A percentile compares a stretch with the other conserved stretches of the same genome.
phyloP scores from a whole-genome alignment of 2,329 filamentous ascomycete species.

The Xylariaceae sp. region DNA sequence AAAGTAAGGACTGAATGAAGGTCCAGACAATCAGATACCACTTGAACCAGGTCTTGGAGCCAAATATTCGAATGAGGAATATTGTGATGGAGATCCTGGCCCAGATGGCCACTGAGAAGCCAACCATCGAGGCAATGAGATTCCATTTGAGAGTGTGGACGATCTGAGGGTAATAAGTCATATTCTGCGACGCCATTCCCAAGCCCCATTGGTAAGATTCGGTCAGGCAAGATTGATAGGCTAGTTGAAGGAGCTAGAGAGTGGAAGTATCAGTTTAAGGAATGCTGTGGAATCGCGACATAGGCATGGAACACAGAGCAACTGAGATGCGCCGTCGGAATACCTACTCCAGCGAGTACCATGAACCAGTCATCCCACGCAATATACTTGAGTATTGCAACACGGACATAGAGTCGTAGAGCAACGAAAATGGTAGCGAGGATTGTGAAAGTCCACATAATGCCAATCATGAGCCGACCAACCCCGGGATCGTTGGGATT shows the following conservation, averaged over 20 bases:
- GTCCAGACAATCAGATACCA: constrained; percentile 5
- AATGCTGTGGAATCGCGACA: too few relatives aligned
- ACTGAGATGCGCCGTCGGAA: constrained; percentile 1
- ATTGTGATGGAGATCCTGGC: constrained; percentile 4
- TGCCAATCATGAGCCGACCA: constrained; percentile 1
- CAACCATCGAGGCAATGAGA: background rate
- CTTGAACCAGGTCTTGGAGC: constrained; percentile 1
- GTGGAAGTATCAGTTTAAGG: too few relatives aligned
- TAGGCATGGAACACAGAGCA: too few relatives aligned
- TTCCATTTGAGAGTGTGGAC: constrained; percentile 1
- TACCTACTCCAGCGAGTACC: constrained; percentile 1
- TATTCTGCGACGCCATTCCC: background rate
- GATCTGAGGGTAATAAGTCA: constrained; percentile 1
- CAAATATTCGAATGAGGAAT: constrained; percentile 4
- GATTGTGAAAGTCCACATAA: background rate
- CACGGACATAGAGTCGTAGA: background rate
- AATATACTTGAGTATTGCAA: background rate
- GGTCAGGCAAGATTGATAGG: background rate
- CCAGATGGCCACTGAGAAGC: background rate
- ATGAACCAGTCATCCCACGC: constrained; percentile 3
- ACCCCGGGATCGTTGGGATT: constrained; percentile 1
- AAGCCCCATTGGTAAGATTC: constrained; percentile 1
- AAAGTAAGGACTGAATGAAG: background rate
- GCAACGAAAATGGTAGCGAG: background rate
- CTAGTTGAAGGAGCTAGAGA: background rate